Base-by-base conservation (phyloP, 768 basidiomycete species). In the Trametes maxima region DNA sequence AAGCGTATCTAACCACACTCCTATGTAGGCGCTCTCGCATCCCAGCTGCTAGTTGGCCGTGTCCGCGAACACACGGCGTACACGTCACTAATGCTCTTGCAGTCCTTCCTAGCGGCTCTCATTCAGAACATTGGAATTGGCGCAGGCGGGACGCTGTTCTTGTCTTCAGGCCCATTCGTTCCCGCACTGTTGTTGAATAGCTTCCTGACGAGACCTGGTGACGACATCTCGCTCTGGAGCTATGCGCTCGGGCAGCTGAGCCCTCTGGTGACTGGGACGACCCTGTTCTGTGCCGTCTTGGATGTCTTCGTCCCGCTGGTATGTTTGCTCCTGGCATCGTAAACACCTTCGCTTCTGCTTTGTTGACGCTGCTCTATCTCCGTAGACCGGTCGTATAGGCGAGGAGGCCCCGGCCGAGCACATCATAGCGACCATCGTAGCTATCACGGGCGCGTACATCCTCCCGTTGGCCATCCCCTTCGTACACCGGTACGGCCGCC, bases 221-320 rank as follows among this genome's bases (percentile, higher is more conserved):
- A 70, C 4, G 72, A 74, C 13, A 71, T 90, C 25, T 83, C 86
- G 44, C 72, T 90, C 43, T 76, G 78, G 75, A 82, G 82, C 2
- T 94, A 95, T 68, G 82, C 79, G 0, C 48, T 92, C 21, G 90
- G 80, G 0, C 82, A 84, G 74, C 59, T 77, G 12, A 69, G 83
- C 44, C 86, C 85, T 8, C 71, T 91, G 24, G 69, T 85, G 11
- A 77, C 82, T 0, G 87, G 89, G 21, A 74, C 81, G 0, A 79
- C 90, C 66, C 69, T 91, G 36, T 69, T 85, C 40, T 72, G 82
- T 43, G 80, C 85, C 5, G 84, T 89, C 3, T 67, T 92, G 44
- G 91, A 95, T 46, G 89, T 98, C 21, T 97, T 98, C 68, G 92
- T 96, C 0, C 96, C 96, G 7, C 74, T 97, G 68, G 90, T 90